Conservation (phyloP, 768 basidiomycete species). For the Xerocomus brunneocitrinus region DNA sequence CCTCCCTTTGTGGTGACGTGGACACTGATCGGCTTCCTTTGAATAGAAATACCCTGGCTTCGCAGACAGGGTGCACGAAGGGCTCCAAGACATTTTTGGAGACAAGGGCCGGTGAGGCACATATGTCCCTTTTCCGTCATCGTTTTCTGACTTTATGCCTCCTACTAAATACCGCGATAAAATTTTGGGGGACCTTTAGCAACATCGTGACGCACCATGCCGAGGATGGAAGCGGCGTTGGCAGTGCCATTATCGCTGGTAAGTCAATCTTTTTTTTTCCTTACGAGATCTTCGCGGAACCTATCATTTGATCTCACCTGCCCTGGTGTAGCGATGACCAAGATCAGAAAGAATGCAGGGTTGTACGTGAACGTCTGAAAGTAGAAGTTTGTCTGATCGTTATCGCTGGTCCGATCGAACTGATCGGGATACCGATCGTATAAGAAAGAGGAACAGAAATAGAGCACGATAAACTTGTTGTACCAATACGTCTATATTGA, state of each 20-base stretch:
- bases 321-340: constrained; percentile 73
- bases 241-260: constrained; percentile 94
- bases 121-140: neutral
- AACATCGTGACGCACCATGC: constrained; percentile 34
- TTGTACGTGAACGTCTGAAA: constrained; percentile 47
- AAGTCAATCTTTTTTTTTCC: constrained; percentile 18
- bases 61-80: constrained; percentile 88
- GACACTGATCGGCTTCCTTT: neutral
- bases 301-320: neutral
- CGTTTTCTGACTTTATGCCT: neutral
- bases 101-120: constrained; percentile 80
- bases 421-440: neutral
- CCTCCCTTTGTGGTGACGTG: neutral
- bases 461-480: neutral
- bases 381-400: neutral
- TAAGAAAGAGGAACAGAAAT: neutral
- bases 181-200: constrained; percentile 35
- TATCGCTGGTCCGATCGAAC: neutral
- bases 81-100: constrained; percentile 90
- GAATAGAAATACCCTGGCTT: constrained; percentile 96
- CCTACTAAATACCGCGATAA: constrained; percentile 47
- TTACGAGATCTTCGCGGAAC: neutral
- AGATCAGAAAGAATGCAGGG: constrained; percentile 67
- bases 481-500: neutral
- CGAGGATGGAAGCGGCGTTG: constrained; percentile 75